phyloP scores from a whole-genome alignment of 1,284 basidiomycete genomes.

The Leccinum solheimii region DNA sequence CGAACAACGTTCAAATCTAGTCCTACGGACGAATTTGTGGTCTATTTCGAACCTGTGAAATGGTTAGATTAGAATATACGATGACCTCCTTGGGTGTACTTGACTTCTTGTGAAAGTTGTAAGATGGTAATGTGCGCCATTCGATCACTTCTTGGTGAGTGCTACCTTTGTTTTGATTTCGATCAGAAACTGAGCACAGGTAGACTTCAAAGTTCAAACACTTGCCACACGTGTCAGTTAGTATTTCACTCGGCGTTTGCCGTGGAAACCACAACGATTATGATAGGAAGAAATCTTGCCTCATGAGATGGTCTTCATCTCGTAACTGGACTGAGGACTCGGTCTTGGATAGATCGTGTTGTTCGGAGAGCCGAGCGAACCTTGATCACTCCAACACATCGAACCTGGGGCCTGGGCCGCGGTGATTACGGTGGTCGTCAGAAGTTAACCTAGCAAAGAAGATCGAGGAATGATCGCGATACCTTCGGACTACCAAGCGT shows the following conservation, averaged over 20 bases:
- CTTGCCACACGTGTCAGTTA: background rate
- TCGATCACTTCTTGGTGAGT: background rate
- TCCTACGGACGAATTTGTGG: background rate
- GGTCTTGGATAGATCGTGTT: background rate
- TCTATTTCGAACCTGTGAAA: background rate
- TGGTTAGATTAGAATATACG: background rate
- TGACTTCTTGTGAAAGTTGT: background rate
- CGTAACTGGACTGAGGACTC: background rate
- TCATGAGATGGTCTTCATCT: background rate
- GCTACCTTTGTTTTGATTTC: background rate
- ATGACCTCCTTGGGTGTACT: background rate
- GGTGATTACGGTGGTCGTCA: conserved; percentile 21
- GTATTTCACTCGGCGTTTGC: conserved; percentile 1
- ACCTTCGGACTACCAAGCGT: conserved; percentile 17
- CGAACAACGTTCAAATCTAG: background rate
- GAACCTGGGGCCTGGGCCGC: conserved; percentile 8
- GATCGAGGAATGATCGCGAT: conserved; percentile 20
- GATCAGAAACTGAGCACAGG: background rate
- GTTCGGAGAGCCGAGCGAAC: conserved; percentile 3
- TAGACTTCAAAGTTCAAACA: background rate
- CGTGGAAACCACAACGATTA: background rate
- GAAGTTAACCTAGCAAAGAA: conserved; percentile 25
- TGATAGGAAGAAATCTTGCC: background rate
- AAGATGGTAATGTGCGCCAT: background rate
- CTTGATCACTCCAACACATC: background rate